phyloP scores from a whole-genome alignment of 169 alveolate species.

The Plasmodium adleri region DNA sequence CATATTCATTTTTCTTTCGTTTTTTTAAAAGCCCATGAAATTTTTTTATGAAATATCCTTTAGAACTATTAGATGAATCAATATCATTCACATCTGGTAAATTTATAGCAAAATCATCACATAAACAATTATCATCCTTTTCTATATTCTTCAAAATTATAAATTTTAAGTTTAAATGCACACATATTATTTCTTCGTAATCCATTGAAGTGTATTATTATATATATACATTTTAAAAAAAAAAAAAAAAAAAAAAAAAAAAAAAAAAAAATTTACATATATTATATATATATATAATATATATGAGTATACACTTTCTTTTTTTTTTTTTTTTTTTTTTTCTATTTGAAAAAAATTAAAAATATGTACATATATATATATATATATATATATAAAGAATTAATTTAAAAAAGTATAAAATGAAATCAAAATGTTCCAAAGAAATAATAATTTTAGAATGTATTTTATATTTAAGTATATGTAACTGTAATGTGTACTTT shows the following conservation, averaged over 20 bases:
- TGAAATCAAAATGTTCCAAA: too few species aligned
- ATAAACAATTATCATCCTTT: slow-evolving; percentile 40
- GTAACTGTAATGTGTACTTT: too few species aligned
- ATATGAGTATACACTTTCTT: background rate
- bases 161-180: slow-evolving; percentile 43
- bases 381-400: too few species aligned
- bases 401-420: too few species aligned
- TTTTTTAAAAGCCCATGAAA: slow-evolving; percentile 28
- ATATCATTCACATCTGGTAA: slow-evolving; percentile 55
- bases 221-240: slow-evolving; percentile 14
- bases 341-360: background rate
- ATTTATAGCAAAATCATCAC: slow-evolving; percentile 33
- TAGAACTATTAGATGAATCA: slow-evolving; percentile 38
- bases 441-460: too few species aligned
- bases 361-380: background rate
- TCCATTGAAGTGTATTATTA: slow-evolving; percentile 27
- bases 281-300: too few species aligned
- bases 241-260: background rate
- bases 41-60: slow-evolving; percentile 48
- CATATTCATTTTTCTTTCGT: slow-evolving; percentile 65
- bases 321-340: background rate
- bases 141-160: slow-evolving; percentile 48
- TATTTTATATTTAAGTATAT: too few species aligned
- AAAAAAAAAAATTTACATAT: background rate
- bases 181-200: slow-evolving; percentile 58